Evolutionary conservation across 352 stramenopile species (phyloP), one percentile per base, ranked within the genome.

Genomic region (Globisporangium yorkense): DNA sequence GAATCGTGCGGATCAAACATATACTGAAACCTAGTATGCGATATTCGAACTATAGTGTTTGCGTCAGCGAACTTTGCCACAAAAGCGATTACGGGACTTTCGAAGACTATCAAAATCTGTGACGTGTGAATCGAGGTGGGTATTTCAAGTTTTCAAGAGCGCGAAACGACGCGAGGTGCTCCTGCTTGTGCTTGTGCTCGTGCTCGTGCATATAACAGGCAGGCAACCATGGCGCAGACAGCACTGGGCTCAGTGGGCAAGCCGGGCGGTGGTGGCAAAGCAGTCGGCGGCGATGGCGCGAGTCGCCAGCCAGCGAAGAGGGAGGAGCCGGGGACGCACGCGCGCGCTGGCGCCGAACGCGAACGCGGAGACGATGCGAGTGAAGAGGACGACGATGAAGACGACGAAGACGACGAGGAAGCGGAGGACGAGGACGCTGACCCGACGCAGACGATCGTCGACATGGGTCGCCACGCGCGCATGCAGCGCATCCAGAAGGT

Each of bases 401-500:
- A 75, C 5, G 75, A 86, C 2, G 68, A 68, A 0, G 76, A 86
- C 0, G 71, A 84, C 0, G 66, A 76, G 0, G 76, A 89, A 1
- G 72, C 82, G 0, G 74, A 87, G 7, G 79, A 87, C 0, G 77
- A 89, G 3, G 74, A 84, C 5, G 77, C 63, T 3, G 74, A 90
- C 54, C 62, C 70, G n/a, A 84, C 79, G 50, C 80, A 91, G 62
- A 89, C 79, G n/a, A 93, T 91, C 55, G 68, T 90, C 46, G 75
- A 94, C 55, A 92, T 92, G 63, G 82, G 81, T 5, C 72, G 80
- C 5, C 80, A 92, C 48, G 73, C 75, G 53, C 76, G 81, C 29
- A 94, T 94, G 81, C 84, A 94, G 68, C 75, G 77, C 59, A 89
- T 92, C 61, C 84, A 93, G 56, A 90, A 93, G 68, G 84, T 92